Evolutionary conservation across 2,329 filamentous ascomycete genomes (phyloP).

Genomic region (Phialophora chinensis): DNA sequence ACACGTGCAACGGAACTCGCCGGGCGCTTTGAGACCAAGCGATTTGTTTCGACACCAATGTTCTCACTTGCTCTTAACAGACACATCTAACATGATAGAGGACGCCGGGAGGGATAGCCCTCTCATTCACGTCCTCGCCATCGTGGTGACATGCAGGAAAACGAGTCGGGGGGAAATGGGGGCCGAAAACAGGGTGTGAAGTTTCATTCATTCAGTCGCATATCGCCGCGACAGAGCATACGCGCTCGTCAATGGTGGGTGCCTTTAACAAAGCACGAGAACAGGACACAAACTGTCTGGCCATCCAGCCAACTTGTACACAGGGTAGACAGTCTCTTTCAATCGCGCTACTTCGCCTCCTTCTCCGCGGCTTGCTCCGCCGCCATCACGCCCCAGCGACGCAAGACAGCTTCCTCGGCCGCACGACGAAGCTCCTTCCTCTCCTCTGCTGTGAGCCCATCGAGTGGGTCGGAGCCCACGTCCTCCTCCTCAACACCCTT

Average conservation of each 20-base stretch:
- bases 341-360: slow-evolving; percentile 13
- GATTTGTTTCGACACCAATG: background rate
- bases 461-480: slow-evolving; percentile 15
- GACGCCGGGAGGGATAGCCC: background rate
- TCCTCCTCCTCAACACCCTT: slow-evolving; percentile 13
- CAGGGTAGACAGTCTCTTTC: slow-evolving; percentile 9
- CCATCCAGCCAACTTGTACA: background rate
- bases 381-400: slow-evolving; percentile 23
- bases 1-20: background rate
- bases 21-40: background rate
- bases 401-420: slow-evolving; percentile 24
- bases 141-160: background rate
- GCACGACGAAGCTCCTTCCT: slow-evolving; percentile 19
- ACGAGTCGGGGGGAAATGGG: background rate
- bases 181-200: slow-evolving; percentile 1
- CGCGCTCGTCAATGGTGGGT: slow-evolving; percentile 2
- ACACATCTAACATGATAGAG: background rate
- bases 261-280: background rate
- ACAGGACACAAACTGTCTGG: background rate
- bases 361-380: slow-evolving; percentile 22
- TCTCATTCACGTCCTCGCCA: background rate
- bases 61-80: background rate
- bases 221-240: slow-evolving; percentile 17
- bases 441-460: slow-evolving; percentile 27
- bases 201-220: slow-evolving; percentile 9